phyloP scores from a whole-genome alignment of 805 yeast species.

The Priceomyces castillae region DNA sequence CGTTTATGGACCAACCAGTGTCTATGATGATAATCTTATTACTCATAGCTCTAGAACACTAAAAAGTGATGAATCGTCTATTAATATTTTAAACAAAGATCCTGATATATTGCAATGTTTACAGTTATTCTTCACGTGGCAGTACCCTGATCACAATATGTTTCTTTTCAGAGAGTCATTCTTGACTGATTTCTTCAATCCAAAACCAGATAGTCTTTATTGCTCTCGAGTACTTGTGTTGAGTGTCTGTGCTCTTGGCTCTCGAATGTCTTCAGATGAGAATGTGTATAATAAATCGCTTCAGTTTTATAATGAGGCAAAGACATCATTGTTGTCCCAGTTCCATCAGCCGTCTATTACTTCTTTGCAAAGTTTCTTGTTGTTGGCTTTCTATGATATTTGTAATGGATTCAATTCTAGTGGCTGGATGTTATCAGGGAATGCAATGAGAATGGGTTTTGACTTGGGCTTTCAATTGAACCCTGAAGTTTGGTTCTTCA shows the following conservation, averaged over 20 bases:
- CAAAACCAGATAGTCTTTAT: conserved; percentile 48
- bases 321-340: conserved; percentile 37
- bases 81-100: conserved; percentile 31
- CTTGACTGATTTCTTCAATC: conserved; percentile 57
- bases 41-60: conserved; percentile 13
- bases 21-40: conserved; percentile 35
- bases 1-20: conserved; percentile 46
- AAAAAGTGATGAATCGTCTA: conserved; percentile 16
- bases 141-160: conserved; percentile 61
- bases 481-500: conserved; percentile 57
- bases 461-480: conserved; percentile 63
- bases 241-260: conserved; percentile 59
- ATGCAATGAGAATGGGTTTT: conserved; percentile 62
- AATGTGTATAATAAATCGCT: conserved; percentile 40
- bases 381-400: conserved; percentile 59
- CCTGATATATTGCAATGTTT: conserved; percentile 36
- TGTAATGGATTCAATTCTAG: conserved; percentile 57
- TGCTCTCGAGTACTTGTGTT: conserved; percentile 54
- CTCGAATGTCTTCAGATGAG: conserved; percentile 47
- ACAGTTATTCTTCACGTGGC: conserved; percentile 57
- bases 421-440: conserved; percentile 64
- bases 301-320: conserved; percentile 47
- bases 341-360: conserved; percentile 50
- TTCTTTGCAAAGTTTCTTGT: conserved; percentile 55
- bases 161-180: conserved; percentile 65